Evolutionary conservation across 2,329 filamentous ascomycete genomes (phyloP), one percentile per base, ranked within the genome.

Genomic region (Coleophoma eucalyptorum): DNA sequence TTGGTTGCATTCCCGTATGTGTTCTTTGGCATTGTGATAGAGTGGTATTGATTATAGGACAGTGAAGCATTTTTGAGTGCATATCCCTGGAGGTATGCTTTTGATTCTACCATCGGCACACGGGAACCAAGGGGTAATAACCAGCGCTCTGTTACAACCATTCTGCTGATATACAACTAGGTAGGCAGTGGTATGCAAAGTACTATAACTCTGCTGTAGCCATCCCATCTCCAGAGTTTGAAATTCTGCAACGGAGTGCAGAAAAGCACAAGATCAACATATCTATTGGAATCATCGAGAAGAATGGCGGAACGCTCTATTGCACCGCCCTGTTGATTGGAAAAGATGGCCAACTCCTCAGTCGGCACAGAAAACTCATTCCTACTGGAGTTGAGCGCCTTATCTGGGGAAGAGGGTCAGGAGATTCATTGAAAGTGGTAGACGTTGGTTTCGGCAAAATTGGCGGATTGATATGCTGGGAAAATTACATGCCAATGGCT

Each of bases 401-500:
- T 2, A 64, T 72, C 3, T 72, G 70, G 70, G 70, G 57, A 26
- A 60, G 68, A 46, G 70, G 69, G 16, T 61, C 69, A 13, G 70
- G 71, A 26, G 69, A 73, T 43, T 66, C 67, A 1, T 58, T 73
- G 8, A 61, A 64, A 20, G 69, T 73, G 15, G 65, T 68, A 5
- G 63, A 72, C 51, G 69, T 69, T 3, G 68, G 69, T 21, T 64
- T 72, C 31, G 69, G 70, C 3, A 71, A 67, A 49, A 66, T 72
- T 13, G 70, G 69, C 20, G 71, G 69, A 1, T 51, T 73, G 46
- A 72, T 73, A 43, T 73, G 69, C 50, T 72, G 69, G 70, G 70
- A 73, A 55, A 73, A 73, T 50, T 73, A 73, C 46, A 73, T 73
- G 70, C 71, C 71, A 5, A 68, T 67, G 7, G 70, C 71, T 13